Base-by-base conservation (phyloP, 768 basidiomycete genomes). In the Boletus rubescentipes region DNA sequence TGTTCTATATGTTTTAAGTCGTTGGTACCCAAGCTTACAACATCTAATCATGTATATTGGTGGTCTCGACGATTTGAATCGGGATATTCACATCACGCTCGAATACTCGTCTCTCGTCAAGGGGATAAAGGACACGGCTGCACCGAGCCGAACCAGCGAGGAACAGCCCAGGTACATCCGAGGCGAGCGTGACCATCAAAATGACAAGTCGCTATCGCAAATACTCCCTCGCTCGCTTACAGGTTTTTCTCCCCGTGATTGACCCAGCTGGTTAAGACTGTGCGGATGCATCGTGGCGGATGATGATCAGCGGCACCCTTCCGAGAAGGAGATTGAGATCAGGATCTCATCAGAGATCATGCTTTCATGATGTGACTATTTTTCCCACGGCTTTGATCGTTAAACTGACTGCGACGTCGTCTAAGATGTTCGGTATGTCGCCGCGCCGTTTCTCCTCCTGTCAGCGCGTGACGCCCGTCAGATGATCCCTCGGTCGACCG, bases 391-490 rank as follows among this genome's bases (percentile, higher is more conserved):
- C n/a, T n/a, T n/a, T n/a, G n/a, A n/a, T n/a, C n/a, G n/a, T 98
- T 61, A 98, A 98, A 72, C 78, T 99, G 38, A 97, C 96, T n/a
- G n/a, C n/a, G n/a, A n/a, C 0, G 92, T 95, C 11, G 94, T 98
- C 4, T 77, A 81, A 79, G 46, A 83, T 96, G 80, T 77, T 99
- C 57, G 93, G 93, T 94, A 57, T 50, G 83, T 74, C 31, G 9
- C 6, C 14, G 29, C 34, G 14, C 12, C 36, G 14, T 36, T 23
- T 21, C 40, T 18, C 2, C 1, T 30, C 20, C 4, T 20, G 15
- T 21, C 36, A 35, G 4, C 26, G 2, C 9, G 10, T 51, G 45
- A 38, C 40, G 51, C 29, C 18, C 39, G 8, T 37, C 60, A 95
- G 96, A 98, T 60, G 92, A 97, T 58, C 85, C 92, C 2, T 71